Percentiles rank a stretch among this genome's conserved stretches.
Evolutionary conservation across 371 early-diverging fungal genomes (phyloP).

Genomic region (Rhizopus sp.): DNA sequence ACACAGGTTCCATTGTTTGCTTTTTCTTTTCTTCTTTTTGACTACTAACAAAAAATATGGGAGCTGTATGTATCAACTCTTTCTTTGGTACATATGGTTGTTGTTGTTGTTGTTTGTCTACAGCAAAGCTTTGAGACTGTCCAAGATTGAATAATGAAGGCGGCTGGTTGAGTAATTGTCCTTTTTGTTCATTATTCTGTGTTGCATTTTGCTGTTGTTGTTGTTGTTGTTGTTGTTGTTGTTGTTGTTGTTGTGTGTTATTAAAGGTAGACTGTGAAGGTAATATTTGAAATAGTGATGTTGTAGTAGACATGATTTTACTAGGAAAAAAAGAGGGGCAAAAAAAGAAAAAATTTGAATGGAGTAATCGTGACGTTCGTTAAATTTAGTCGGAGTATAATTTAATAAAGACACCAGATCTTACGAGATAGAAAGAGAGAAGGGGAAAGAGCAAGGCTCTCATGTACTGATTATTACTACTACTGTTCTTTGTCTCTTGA

Average conservation of each 20-base stretch:
- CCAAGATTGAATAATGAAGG: too few species aligned
- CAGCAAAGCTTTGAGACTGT: background rate
- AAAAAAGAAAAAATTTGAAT: background rate
- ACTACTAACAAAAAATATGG: constrained; percentile 16
- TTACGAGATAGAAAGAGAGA: too few species aligned
- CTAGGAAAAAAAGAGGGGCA: background rate
- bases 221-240: too few species aligned
- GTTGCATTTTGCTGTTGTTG: too few species aligned
- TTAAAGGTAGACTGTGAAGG: background rate
- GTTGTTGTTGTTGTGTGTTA: background rate
- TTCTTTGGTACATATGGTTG: background rate
- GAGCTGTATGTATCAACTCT: background rate
- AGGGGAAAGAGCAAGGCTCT: too few species aligned
- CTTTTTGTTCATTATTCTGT: too few species aligned
- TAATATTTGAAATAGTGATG: constrained; percentile 1
- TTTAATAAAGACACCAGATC: too few species aligned
- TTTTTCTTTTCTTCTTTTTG: constrained; percentile 6
- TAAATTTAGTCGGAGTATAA: too few species aligned
- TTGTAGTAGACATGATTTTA: background rate
- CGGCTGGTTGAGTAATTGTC: too few species aligned
- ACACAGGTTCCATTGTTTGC: background rate
- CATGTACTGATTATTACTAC: too few species aligned
- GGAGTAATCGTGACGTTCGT: too few species aligned
- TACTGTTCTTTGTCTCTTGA: too few species aligned
- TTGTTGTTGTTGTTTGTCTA: background rate